Conservation (phyloP, 768 basidiomycete species). For the Sistotremastrum niveocremeum region DNA sequence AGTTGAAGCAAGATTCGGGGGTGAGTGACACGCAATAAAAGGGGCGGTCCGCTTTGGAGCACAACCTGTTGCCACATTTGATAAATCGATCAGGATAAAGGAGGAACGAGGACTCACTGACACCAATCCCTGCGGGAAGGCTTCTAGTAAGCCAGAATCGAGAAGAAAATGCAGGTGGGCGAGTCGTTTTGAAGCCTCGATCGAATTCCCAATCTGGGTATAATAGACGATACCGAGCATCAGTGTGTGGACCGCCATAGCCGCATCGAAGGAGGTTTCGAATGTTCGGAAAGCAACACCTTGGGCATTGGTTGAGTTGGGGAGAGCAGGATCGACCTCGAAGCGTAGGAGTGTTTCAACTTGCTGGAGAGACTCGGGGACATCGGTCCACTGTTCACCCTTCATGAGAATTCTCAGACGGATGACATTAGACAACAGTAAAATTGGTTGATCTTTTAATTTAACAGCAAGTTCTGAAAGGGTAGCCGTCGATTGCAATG, state of each 20-base stretch:
- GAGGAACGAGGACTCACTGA: conserved; percentile 18
- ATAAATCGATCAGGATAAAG: not conserved
- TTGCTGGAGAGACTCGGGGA: conserved; percentile 31
- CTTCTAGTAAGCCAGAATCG: conserved; percentile 39
- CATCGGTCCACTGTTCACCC: conserved; percentile 39
- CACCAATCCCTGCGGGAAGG: conserved; percentile 25
- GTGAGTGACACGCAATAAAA: conserved; percentile 50
- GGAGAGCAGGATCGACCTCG: conserved; percentile 13
- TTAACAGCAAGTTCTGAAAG: conserved; percentile 19
- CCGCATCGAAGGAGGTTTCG: conserved; percentile 21
- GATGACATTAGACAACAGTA: conserved; percentile 38
- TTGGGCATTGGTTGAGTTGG: not conserved
- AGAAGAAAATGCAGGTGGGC: conserved; percentile 51
- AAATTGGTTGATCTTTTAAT: conserved; percentile 28
- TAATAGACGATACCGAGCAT: conserved; percentile 47
- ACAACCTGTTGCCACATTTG: conserved; percentile 13
- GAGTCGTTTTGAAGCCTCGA: conserved; percentile 36
- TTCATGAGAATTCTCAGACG: conserved; percentile 44
- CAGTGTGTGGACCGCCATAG: conserved; percentile 44
- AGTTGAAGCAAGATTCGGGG: conserved; percentile 51
- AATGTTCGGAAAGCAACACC: conserved; percentile 15
- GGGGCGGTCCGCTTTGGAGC: conserved; percentile 25
- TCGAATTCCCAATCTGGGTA: conserved; percentile 42
- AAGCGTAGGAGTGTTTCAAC: conserved; percentile 27
- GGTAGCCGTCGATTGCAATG: conserved; percentile 15